Percentiles rank a stretch among this genome's conserved stretches.
Evolutionary conservation across 345 rosid species (phyloP).

Genomic region (Durio zibethinus): DNA sequence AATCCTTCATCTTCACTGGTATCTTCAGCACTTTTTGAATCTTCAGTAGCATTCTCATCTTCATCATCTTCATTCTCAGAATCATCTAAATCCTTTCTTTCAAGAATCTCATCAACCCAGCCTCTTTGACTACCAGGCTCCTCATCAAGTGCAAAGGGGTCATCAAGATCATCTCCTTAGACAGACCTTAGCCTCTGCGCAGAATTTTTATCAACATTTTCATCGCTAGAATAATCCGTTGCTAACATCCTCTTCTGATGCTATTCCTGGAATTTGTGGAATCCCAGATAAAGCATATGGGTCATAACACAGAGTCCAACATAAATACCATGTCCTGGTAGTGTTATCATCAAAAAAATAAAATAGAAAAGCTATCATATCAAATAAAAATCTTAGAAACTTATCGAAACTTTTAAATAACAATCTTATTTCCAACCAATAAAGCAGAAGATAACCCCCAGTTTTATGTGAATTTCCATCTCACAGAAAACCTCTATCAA

Average conservation of each 20-base stretch:
- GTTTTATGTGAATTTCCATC: background rate
- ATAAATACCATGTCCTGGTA: background rate
- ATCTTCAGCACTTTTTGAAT: slow-evolving; percentile 45
- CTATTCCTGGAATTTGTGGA: slow-evolving; percentile 52
- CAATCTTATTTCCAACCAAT: background rate
- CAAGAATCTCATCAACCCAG: slow-evolving; percentile 89
- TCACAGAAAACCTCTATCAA: background rate
- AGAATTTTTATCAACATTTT: slow-evolving; percentile 40
- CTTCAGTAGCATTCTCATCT: slow-evolving; percentile 58
- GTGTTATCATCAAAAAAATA: background rate
- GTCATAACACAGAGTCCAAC: background rate
- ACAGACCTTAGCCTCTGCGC: slow-evolving; percentile 36
- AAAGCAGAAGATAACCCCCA: background rate
- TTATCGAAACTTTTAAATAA: slow-evolving; percentile 15
- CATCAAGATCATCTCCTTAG: slow-evolving; percentile 94
- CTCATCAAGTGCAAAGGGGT: slow-evolving; percentile 68
- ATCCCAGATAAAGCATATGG: background rate
- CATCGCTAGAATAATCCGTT: slow-evolving; percentile 67
- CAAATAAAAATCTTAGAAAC: no score
- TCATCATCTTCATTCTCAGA: slow-evolving; percentile 54
- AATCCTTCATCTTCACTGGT: slow-evolving; percentile 43
- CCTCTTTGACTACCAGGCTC: slow-evolving; percentile 52
- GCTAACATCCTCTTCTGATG: slow-evolving; percentile 83
- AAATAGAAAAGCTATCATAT: no score
- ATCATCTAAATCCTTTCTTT: slow-evolving; percentile 44